phyloP scores from a whole-genome alignment of 2,329 filamentous ascomycete genomes.

The Exophiala aquamarina region DNA sequence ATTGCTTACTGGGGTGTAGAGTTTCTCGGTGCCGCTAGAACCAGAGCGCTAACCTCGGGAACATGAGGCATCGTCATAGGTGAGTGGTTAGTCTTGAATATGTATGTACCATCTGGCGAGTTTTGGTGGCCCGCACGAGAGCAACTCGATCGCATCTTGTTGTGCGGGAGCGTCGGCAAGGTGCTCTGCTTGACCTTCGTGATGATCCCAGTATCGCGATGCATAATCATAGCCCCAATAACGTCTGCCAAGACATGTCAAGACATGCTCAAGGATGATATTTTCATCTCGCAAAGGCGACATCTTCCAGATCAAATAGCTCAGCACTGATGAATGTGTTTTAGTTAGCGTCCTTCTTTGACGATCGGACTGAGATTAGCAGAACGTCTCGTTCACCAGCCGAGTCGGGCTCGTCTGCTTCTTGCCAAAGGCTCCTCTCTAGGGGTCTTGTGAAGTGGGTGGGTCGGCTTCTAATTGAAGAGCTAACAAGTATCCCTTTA shows the following conservation, averaged over 20 bases:
- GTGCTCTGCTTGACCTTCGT: slow-evolving; percentile 5
- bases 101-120: slow-evolving; percentile 13
- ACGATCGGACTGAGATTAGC: slow-evolving; percentile 4
- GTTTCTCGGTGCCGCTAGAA: slow-evolving; percentile 16
- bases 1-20: too few relatives aligned
- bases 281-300: slow-evolving; percentile 17
- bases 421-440: slow-evolving; percentile 8
- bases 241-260: slow-evolving; percentile 1
- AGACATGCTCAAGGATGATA: slow-evolving; percentile 4
- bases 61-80: slow-evolving; percentile 7
- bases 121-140: slow-evolving; percentile 4
- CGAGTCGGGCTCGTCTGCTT: slow-evolving; percentile 1
- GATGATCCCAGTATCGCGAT: slow-evolving; percentile 12
- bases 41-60: slow-evolving; percentile 5
- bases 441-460: slow-evolving; percentile 12
- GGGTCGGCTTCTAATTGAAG: slow-evolving; percentile 9
- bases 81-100: slow-evolving; percentile 10
- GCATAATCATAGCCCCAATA: slow-evolving; percentile 14
- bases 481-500: slow-evolving; percentile 8
- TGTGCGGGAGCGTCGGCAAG: slow-evolving; percentile 4
- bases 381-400: slow-evolving; percentile 6
- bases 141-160: slow-evolving; percentile 10
- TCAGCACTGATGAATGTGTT: slow-evolving; percentile 5
- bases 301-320: slow-evolving; percentile 14
- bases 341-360: slow-evolving; percentile 3